Evolutionary conservation across 2,329 filamentous ascomycete species (phyloP), one percentile per base, ranked within the genome.

Genomic region (Tympanopsis confertula): DNA sequence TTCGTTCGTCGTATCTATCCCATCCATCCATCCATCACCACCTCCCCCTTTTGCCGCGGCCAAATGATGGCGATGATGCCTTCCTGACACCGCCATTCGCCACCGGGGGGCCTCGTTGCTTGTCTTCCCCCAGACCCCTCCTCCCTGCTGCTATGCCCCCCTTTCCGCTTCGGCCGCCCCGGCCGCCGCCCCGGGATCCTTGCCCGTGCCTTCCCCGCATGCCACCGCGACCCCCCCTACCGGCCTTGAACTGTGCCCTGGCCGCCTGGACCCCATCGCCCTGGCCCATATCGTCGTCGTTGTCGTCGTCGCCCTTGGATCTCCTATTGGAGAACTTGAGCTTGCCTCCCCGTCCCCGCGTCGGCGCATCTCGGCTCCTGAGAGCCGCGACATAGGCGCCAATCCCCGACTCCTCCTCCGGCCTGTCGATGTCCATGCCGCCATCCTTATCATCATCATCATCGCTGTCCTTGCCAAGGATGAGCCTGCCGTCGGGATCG

Each of bases 401-500:
- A 4, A 84, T 74, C 12, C 78, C 78, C 15, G 65, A 69, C 40
- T 62, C 63, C 38, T 58, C 61, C 19, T 57, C 59, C 5, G 53
- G 58, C 17, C 62, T 63, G 17, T 72, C 65, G 36, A 67, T 61
- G 48, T 87, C 81, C 48, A 85, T 59, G 20, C 74, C 71, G 71
- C 81, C 82, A 47, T 71, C 72, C 17, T 68, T 66, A 40, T 63
- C 66, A 35, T 65, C 66, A 12, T 63, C 65, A 32, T 69, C 63
- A 35, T 58, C 58, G 36, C 71, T 69, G 48, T 69, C 66, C 15
- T 62, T 65, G 48, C 78, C 81, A 38, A 93, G 68, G 45, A 93
- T 72, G 30, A 93, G 71, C 61, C 88, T 91, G 43, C 86, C 86
- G 53, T 93, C 85, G 36, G 80, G 58, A 50, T 91, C 78, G 13